Conservation (phyloP, 352 stramenopile genomes). For the Globisporangium lucens region DNA sequence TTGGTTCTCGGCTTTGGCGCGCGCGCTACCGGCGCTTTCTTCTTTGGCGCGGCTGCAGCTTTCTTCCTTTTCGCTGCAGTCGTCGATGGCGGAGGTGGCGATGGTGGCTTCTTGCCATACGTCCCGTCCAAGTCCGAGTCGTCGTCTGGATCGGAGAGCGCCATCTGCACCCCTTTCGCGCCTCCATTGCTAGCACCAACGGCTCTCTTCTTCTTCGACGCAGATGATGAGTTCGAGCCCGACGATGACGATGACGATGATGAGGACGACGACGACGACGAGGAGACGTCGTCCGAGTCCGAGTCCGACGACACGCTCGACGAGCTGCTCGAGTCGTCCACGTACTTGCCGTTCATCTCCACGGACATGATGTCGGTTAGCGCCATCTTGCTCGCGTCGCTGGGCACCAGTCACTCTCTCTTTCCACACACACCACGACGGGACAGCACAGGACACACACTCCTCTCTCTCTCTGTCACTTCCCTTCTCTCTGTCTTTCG, state of each 20-base stretch:
- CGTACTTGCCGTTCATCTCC: conserved; percentile 71
- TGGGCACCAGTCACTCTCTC: conserved; percentile 4
- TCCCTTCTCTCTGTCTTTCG: not conserved
- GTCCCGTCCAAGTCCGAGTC: conserved; percentile 31
- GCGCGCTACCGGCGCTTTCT: conserved; percentile 15
- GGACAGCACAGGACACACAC: not conserved
- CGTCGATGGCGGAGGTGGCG: conserved; percentile 18
- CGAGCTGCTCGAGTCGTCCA: conserved; percentile 72
- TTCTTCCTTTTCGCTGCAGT: conserved; percentile 12
- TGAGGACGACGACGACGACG: conserved; percentile 39
- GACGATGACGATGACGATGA: conserved; percentile 38
- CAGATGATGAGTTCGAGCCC: conserved; percentile 19
- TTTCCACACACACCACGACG: not conserved
- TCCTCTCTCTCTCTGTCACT: not conserved
- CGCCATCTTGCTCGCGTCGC: conserved; percentile 37
- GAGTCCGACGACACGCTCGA: conserved; percentile 75
- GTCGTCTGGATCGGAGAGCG: conserved; percentile 25
- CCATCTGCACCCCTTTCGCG: conserved; percentile 6
- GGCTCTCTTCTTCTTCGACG: conserved; percentile 8
- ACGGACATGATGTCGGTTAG: conserved; percentile 72
- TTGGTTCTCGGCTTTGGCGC: conserved; percentile 20
- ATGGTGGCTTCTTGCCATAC: conserved; percentile 25
- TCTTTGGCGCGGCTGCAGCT: conserved; percentile 16
- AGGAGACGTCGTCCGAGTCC: conserved; percentile 41
- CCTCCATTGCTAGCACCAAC: not conserved